phyloP scores from a whole-genome alignment of 2,329 filamentous ascomycete species.

The Alternaria ventricosa region DNA sequence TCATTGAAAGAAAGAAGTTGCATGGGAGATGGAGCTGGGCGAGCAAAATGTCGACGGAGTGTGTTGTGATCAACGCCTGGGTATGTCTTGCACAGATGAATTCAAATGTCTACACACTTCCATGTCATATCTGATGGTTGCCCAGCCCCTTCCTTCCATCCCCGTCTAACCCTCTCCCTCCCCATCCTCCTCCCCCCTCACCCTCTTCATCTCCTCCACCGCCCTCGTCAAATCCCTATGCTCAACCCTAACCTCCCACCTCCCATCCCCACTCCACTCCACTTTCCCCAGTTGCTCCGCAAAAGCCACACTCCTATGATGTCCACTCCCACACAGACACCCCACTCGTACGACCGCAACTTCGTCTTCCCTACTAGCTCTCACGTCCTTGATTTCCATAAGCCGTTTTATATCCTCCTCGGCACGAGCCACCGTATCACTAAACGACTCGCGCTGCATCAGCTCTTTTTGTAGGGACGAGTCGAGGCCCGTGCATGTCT shows the following conservation, averaged over 20 bases:
- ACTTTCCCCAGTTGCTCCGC: slow-evolving; percentile 13
- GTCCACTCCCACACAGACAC: slow-evolving; percentile 11
- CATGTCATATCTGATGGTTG: background rate
- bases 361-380: slow-evolving; percentile 1
- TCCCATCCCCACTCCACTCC: slow-evolving; percentile 3
- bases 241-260: slow-evolving; percentile 7
- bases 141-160: background rate
- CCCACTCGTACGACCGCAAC: slow-evolving; percentile 2
- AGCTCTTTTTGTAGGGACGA: slow-evolving; percentile 9
- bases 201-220: background rate
- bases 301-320: slow-evolving; percentile 16
- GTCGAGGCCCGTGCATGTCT: slow-evolving; percentile 10
- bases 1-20: background rate
- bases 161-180: too few relatives aligned
- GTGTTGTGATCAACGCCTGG: background rate
- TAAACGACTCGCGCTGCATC: slow-evolving; percentile 7
- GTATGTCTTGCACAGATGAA: background rate
- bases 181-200: background rate
- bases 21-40: background rate
- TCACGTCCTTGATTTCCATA: slow-evolving; percentile 8
- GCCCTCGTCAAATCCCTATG: slow-evolving; percentile 10
- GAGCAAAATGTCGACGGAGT: background rate
- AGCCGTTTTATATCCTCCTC: slow-evolving; percentile 5
- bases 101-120: background rate
- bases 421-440: background rate